These are phyloP conservation scores for Penicillium sp. DNA, from an alignment of 2,329 filamentous ascomycete genomes.

Conservation along the genomic window DNA sequence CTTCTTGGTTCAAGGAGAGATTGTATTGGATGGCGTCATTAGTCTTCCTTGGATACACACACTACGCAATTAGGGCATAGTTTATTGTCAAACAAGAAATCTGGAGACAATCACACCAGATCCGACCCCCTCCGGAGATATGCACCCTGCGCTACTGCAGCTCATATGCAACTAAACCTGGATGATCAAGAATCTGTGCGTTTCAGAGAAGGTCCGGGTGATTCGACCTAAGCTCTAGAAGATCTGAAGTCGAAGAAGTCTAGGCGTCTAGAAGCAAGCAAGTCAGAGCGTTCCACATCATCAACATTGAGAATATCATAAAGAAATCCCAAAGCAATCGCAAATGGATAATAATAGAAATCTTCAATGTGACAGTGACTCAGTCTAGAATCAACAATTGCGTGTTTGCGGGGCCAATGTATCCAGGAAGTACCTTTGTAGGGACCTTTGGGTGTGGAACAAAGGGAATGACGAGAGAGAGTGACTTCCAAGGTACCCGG, in stretches of 20 bases:
- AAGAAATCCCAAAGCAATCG: neutral
- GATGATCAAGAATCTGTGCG: slow-evolving; percentile 5
- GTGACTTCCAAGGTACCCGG: slow-evolving; percentile 6
- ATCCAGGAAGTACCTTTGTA: neutral
- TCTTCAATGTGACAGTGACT: slow-evolving; percentile 7
- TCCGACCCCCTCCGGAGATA: slow-evolving; percentile 19
- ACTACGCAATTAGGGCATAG: neutral
- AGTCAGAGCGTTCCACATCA: neutral
- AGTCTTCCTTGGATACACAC: neutral
- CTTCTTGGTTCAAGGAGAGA: too few relatives aligned
- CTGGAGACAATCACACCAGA: slow-evolving; percentile 12
- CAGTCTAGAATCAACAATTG: slow-evolving; percentile 10
- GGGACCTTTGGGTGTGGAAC: neutral
- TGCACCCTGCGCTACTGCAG: slow-evolving; percentile 9
- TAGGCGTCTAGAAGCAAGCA: neutral
- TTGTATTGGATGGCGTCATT: slow-evolving; percentile 9
- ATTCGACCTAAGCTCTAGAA: neutral
- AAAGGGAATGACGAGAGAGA: neutral
- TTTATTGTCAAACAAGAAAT: neutral
- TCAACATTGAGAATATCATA: neutral
- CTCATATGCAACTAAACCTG: slow-evolving; percentile 10
- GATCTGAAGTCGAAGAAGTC: neutral
- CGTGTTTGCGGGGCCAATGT: neutral
- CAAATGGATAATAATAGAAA: slow-evolving; percentile 4
- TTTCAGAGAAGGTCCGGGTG: slow-evolving; percentile 2